Evolutionary conservation across 192 early-diverging fungal species (phyloP).

Genomic region (Backusella luteola): DNA sequence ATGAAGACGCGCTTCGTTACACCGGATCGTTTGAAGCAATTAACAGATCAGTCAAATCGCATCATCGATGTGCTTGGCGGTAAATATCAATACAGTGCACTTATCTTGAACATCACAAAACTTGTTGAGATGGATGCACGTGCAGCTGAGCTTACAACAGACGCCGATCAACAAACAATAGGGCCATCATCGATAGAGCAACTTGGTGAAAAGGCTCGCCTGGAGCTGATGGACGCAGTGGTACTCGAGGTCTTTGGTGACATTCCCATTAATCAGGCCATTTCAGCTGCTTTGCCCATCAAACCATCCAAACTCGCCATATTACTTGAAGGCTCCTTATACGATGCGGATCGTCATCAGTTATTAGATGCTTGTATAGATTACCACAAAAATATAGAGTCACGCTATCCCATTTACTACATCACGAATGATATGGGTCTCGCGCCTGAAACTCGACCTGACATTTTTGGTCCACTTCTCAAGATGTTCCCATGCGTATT

Average conservation of each 20-base stretch:
- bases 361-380: conserved; percentile 23
- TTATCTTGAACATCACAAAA: conserved; percentile 12
- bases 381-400: conserved; percentile 16
- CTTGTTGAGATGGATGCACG: conserved; percentile 3
- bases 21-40: not conserved
- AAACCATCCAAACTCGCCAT: conserved; percentile 11
- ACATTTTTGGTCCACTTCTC: conserved; percentile 9
- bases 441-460: conserved; percentile 4
- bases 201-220: not conserved
- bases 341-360: not conserved
- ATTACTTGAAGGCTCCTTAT: not conserved
- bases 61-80: conserved; percentile 14
- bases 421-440: conserved; percentile 10
- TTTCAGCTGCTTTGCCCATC: conserved; percentile 24
- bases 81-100: not conserved
- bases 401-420: conserved; percentile 19
- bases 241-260: conserved; percentile 23
- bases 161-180: not conserved
- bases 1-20: not conserved
- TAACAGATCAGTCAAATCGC: not conserved
- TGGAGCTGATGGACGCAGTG: conserved; percentile 14
- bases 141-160: not conserved
- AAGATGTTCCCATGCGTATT: conserved; percentile 22
- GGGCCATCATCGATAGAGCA: not conserved
- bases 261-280: conserved; percentile 24